phyloP scores from a whole-genome alignment of 768 basidiomycete genomes.

The Suillus cothurnatus region DNA sequence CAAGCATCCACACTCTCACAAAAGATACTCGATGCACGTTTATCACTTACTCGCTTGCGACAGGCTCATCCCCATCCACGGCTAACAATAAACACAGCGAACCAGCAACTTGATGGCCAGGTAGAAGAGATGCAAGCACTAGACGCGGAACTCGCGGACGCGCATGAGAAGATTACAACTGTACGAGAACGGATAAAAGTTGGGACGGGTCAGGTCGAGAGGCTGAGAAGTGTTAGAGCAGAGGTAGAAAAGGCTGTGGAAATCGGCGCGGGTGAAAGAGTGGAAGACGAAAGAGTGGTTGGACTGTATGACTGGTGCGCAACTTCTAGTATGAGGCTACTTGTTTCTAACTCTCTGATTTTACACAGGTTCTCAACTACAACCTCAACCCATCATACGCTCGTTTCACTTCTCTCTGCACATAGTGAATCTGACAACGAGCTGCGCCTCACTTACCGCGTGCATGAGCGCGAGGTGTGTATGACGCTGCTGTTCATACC shows the following conservation, averaged over 20 bases:
- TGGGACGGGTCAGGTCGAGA: conserved; percentile 57
- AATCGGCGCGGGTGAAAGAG: conserved; percentile 54
- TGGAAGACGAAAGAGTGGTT: conserved; percentile 65
- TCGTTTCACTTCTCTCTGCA: conserved; percentile 61
- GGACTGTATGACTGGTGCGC: conserved; percentile 73
- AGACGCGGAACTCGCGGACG: conserved; percentile 60
- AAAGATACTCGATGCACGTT: conserved; percentile 81
- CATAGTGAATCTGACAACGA: conserved; percentile 74
- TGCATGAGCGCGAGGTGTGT: conserved; percentile 45
- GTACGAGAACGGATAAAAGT: conserved; percentile 66
- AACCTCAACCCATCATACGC: conserved; percentile 61
- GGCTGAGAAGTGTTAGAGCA: conserved; percentile 57
- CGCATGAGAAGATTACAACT: conserved; percentile 51
- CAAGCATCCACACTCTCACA: conserved; percentile 65
- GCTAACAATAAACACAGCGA: conserved; percentile 74
- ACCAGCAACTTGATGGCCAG: conserved; percentile 72
- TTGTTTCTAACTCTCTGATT: not conserved
- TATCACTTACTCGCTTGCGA: conserved; percentile 77
- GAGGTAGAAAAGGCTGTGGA: conserved; percentile 66
- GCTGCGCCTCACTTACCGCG: conserved; percentile 65
- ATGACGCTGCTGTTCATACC: conserved; percentile 70
- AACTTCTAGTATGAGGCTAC: not conserved
- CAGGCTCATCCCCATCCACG: conserved; percentile 81
- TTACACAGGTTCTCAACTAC: conserved; percentile 68
- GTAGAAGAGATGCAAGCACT: conserved; percentile 79